A percentile compares a stretch with the other conserved stretches of the same genome.
These are phyloP conservation scores for Madurella mycetomatis DNA, from an alignment of 2,329 filamentous ascomycete genomes.

Conservation along the genomic window DNA sequence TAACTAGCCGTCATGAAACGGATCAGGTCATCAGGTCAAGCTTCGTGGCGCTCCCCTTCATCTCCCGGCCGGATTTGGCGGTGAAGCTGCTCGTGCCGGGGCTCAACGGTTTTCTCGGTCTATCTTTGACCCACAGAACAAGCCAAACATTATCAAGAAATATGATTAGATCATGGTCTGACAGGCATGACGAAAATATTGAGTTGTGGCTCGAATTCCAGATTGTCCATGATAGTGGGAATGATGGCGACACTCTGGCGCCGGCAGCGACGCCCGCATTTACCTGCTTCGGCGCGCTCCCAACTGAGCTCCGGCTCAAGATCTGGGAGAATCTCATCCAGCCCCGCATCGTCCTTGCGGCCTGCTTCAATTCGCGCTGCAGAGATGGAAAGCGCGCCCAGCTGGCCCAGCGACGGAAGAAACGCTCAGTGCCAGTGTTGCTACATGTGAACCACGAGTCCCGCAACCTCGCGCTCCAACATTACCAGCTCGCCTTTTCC, in stretches of 20 bases:
- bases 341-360: conserved; percentile 42
- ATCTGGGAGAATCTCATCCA: conserved; percentile 44
- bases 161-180: conserved; percentile 22
- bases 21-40: too few species aligned
- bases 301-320: conserved; percentile 44
- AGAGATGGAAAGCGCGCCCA: conserved; percentile 26
- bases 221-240: conserved; percentile 40
- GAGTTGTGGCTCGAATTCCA: conserved; percentile 45
- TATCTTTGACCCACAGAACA: neutral
- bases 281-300: conserved; percentile 38
- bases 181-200: conserved; percentile 12
- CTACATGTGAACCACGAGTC: conserved; percentile 43
- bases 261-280: conserved; percentile 25
- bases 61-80: too few species aligned
- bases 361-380: conserved; percentile 37
- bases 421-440: conserved; percentile 36
- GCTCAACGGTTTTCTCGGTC: neutral
- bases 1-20: too few species aligned
- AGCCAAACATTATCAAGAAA: neutral
- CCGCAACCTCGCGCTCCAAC: conserved; percentile 37
- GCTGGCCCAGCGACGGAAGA: conserved; percentile 17
- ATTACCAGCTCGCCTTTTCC: conserved; percentile 44
- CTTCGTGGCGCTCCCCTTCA: too few species aligned
- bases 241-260: conserved; percentile 12
- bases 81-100: too few species aligned